Conservation (phyloP, 1,139 yeast genomes). For the Taiozyma sp. region DNA sequence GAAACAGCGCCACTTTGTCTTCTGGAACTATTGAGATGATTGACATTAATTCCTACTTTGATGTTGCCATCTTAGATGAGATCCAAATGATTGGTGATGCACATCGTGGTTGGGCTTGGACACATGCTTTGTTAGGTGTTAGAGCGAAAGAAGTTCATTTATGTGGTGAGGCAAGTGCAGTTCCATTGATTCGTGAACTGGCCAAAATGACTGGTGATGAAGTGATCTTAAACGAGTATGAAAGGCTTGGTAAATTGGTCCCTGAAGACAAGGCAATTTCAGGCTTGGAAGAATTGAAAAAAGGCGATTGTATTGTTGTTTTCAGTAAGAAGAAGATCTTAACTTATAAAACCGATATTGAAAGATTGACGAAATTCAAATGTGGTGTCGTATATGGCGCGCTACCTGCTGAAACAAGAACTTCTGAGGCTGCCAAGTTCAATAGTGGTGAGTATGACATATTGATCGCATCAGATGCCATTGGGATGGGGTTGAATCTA, state of each 20-base stretch:
- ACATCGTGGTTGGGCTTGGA: slow-evolving; percentile 91
- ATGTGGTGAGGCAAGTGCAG: slow-evolving; percentile 90
- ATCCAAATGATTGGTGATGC: slow-evolving; percentile 90
- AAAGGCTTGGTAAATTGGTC: slow-evolving; percentile 68
- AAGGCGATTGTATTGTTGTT: slow-evolving; percentile 89
- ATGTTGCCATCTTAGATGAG: slow-evolving; percentile 90
- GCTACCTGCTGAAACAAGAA: slow-evolving; percentile 90
- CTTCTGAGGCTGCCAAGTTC: slow-evolving; percentile 76
- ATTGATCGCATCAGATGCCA: slow-evolving; percentile 92
- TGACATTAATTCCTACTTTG: slow-evolving; percentile 61
- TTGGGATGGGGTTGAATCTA: slow-evolving; percentile 95
- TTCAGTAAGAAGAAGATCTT: slow-evolving; percentile 74
- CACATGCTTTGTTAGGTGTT: slow-evolving; percentile 84
- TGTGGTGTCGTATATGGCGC: slow-evolving; percentile 96
- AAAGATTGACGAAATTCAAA: slow-evolving; percentile 51
- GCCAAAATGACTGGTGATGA: slow-evolving; percentile 76
- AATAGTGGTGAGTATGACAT: slow-evolving; percentile 74
- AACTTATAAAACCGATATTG: slow-evolving; percentile 61
- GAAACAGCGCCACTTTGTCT: slow-evolving; percentile 67
- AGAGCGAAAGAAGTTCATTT: slow-evolving; percentile 82
- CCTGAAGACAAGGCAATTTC: slow-evolving; percentile 43
- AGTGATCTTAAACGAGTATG: slow-evolving; percentile 59
- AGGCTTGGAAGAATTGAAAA: slow-evolving; percentile 35
- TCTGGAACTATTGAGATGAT: slow-evolving; percentile 96
- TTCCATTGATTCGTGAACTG: slow-evolving; percentile 56